Evolutionary conservation across 2,329 filamentous ascomycete species (phyloP).

Genomic region (Didymellaceae sp.): DNA sequence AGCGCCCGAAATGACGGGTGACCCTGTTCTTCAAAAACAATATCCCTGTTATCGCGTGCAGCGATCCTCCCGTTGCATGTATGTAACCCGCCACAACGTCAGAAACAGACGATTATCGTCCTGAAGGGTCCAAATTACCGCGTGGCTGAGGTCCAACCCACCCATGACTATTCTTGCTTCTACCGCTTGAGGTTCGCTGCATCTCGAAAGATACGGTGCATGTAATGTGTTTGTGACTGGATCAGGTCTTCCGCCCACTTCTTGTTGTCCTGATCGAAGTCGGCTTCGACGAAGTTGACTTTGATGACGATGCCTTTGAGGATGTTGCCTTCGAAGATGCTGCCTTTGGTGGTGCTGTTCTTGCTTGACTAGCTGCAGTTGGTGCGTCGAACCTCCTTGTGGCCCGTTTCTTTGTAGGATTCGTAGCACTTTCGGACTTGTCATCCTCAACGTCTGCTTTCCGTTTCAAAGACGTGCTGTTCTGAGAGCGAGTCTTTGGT

Average conservation of each 20-base stretch:
- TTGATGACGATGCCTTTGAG: too few relatives aligned
- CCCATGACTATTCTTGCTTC: too few relatives aligned
- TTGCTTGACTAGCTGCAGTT: constrained; percentile 46
- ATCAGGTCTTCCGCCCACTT: constrained; percentile 7
- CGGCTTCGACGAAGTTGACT: too few relatives aligned
- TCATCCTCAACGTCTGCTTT: constrained; percentile 33
- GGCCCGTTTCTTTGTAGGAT: constrained; percentile 37
- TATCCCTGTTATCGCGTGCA: constrained; percentile 4
- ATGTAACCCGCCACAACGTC: constrained; percentile 5
- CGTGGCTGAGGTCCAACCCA: background rate
- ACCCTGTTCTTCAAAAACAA: background rate
- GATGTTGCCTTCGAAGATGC: too few relatives aligned
- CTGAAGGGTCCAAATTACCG: background rate
- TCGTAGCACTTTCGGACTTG: constrained; percentile 19
- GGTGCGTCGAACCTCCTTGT: constrained; percentile 45
- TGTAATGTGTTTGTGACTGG: background rate
- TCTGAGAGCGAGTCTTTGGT: constrained; percentile 3
- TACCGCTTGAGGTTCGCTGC: too few relatives aligned
- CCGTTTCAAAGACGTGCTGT: constrained; percentile 39
- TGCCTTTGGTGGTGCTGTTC: constrained; percentile 25
- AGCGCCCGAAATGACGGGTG: background rate
- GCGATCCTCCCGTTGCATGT: constrained; percentile 10
- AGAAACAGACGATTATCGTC: background rate
- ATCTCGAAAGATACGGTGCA: too few relatives aligned
- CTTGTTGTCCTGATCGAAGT: constrained; percentile 24